phyloP scores from a whole-genome alignment of 2,329 filamentous ascomycete species.

The Fusarium piperis region DNA sequence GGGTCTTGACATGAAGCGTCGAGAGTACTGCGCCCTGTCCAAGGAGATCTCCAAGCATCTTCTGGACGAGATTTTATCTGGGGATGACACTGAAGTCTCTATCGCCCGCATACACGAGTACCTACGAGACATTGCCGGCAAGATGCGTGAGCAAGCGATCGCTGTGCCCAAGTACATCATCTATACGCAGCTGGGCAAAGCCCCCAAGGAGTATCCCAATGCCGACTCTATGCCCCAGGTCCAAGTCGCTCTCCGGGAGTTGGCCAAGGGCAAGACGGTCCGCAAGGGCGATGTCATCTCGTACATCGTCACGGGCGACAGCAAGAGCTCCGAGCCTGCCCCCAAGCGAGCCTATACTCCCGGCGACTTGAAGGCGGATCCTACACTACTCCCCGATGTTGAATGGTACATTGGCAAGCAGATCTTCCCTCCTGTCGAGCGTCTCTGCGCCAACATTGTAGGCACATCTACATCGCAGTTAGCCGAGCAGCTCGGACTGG shows the following conservation, averaged over 20 bases:
- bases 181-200: slow-evolving; percentile 96
- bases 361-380: slow-evolving; percentile 82
- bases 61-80: slow-evolving; percentile 93
- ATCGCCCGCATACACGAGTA: slow-evolving; percentile 94
- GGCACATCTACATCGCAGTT: slow-evolving; percentile 91
- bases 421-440: slow-evolving; percentile 96
- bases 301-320: slow-evolving; percentile 88
- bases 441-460: slow-evolving; percentile 93
- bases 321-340: slow-evolving; percentile 71
- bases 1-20: slow-evolving; percentile 95
- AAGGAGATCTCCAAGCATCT: slow-evolving; percentile 93
- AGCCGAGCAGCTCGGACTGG: slow-evolving; percentile 92
- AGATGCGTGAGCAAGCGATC: slow-evolving; percentile 84
- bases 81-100: slow-evolving; percentile 88
- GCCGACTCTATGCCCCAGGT: slow-evolving; percentile 96
- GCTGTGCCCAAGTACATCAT: slow-evolving; percentile 93
- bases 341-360: slow-evolving; percentile 91
- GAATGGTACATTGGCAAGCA: slow-evolving; percentile 99
- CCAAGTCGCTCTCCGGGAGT: slow-evolving; percentile 90
- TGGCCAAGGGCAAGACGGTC: slow-evolving; percentile 85
- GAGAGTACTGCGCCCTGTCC: slow-evolving; percentile 94
- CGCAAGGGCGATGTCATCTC: slow-evolving; percentile 96
- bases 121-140: slow-evolving; percentile 80
- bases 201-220: slow-evolving; percentile 92
- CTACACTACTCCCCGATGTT: slow-evolving; percentile 84